A percentile compares a stretch with the other conserved stretches of the same genome.
These are phyloP conservation scores for Alternaria triticina DNA, from an alignment of 2,329 filamentous ascomycete genomes.

Conservation along the genomic window DNA sequence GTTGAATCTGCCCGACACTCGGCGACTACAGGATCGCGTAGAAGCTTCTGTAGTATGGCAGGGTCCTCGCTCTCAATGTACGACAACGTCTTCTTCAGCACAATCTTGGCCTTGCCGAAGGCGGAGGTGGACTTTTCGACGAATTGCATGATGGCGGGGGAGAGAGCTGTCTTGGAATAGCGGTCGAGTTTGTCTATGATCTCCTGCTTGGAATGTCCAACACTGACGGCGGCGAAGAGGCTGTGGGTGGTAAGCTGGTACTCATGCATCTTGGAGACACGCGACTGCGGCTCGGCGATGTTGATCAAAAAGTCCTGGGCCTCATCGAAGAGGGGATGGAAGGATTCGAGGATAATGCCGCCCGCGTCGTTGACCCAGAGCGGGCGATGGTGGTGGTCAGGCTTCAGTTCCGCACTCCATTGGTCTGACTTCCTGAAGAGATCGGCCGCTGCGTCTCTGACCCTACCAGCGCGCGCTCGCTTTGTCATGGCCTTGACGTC, in stretches of 20 bases:
- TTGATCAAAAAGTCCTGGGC: slow-evolving; percentile 96
- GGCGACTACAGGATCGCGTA: slow-evolving; percentile 83
- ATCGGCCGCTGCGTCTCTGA: slow-evolving; percentile 60
- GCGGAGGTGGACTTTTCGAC: slow-evolving; percentile 84
- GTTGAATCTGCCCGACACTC: slow-evolving; percentile 75
- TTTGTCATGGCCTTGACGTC: slow-evolving; percentile 45
- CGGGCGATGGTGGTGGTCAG: slow-evolving; percentile 86
- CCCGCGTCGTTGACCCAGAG: slow-evolving; percentile 92
- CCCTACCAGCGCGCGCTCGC: slow-evolving; percentile 29
- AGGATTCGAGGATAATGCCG: slow-evolving; percentile 91
- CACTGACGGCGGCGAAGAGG: slow-evolving; percentile 92
- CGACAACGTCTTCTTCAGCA: slow-evolving; percentile 92
- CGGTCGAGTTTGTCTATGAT: slow-evolving; percentile 89
- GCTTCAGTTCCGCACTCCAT: slow-evolving; percentile 80
- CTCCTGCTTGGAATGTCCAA: slow-evolving; percentile 86
- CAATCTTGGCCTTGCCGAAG: slow-evolving; percentile 94
- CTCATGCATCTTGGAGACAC: slow-evolving; percentile 90
- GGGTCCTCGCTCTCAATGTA: slow-evolving; percentile 93
- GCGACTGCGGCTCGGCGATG: slow-evolving; percentile 89
- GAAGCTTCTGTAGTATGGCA: slow-evolving; percentile 81
- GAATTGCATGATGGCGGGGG: slow-evolving; percentile 79
- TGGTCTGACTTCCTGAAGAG: slow-evolving; percentile 74
- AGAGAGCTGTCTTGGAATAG: slow-evolving; percentile 86
- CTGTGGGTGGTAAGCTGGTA: slow-evolving; percentile 91
- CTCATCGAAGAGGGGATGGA: slow-evolving; percentile 83